phyloP scores from a whole-genome alignment of 2,329 filamentous ascomycete genomes.

The Penicillium sp. region DNA sequence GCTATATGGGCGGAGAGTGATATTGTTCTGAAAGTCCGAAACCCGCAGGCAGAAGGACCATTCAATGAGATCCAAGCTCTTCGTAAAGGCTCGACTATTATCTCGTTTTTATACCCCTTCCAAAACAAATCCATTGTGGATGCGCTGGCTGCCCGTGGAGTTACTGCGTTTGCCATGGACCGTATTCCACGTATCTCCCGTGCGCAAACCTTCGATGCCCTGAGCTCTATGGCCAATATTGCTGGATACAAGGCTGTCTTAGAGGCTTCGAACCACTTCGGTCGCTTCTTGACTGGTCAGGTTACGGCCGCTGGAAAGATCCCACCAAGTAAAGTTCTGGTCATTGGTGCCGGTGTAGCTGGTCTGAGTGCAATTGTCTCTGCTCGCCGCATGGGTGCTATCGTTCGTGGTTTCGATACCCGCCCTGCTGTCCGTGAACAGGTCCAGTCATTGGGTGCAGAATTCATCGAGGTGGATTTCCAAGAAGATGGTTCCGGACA shows the following conservation, averaged over 20 bases:
- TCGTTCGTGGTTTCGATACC: slow-evolving; percentile 90
- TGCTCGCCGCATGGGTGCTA: slow-evolving; percentile 80
- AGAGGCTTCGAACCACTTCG: slow-evolving; percentile 86
- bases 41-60: slow-evolving; percentile 60
- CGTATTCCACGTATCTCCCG: slow-evolving; percentile 88
- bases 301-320: slow-evolving; percentile 90
- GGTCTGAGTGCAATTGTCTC: slow-evolving; percentile 86
- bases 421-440: slow-evolving; percentile 83
- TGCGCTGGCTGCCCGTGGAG: slow-evolving; percentile 67
- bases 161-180: slow-evolving; percentile 86
- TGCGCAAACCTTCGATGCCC: slow-evolving; percentile 82
- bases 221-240: slow-evolving; percentile 93
- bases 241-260: slow-evolving; percentile 90
- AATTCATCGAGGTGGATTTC: slow-evolving; percentile 84
- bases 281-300: slow-evolving; percentile 83
- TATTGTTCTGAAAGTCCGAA: slow-evolving; percentile 81
- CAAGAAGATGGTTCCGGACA: slow-evolving; percentile 81
- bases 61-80: slow-evolving; percentile 68
- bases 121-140: slow-evolving; percentile 77
- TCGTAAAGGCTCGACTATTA: slow-evolving; percentile 69
- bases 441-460: slow-evolving; percentile 84
- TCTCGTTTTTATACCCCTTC: slow-evolving; percentile 79
- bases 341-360: slow-evolving; percentile 87
- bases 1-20: slow-evolving; percentile 74
- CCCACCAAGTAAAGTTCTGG: slow-evolving; percentile 83